These are phyloP conservation scores for Ambrosiella cleistominuta DNA, from an alignment of 2,329 filamentous ascomycete species.

Conservation along the genomic window DNA sequence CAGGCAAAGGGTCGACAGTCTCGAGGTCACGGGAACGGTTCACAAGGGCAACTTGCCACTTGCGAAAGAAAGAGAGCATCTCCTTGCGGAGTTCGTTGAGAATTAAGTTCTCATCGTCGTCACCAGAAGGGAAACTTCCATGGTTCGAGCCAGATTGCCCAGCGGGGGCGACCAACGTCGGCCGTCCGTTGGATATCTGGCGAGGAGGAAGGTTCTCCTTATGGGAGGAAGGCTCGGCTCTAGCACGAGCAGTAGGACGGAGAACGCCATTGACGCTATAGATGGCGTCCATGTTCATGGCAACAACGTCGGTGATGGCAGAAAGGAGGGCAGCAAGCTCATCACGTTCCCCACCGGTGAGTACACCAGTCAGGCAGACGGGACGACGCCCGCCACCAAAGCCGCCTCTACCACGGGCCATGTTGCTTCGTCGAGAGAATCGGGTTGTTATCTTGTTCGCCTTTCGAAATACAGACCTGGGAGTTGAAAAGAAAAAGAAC, in stretches of 20 bases:
- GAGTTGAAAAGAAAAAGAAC: neutral
- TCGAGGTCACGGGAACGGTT: slow-evolving; percentile 50
- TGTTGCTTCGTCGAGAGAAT: slow-evolving; percentile 14
- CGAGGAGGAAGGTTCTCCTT: slow-evolving; percentile 11
- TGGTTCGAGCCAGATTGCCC: neutral
- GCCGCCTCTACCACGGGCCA: slow-evolving; percentile 23
- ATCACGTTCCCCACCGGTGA: slow-evolving; percentile 30
- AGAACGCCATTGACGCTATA: slow-evolving; percentile 23
- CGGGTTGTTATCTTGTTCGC: slow-evolving; percentile 1
- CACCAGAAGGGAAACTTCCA: slow-evolving; percentile 13
- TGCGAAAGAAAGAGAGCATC: slow-evolving; percentile 53
- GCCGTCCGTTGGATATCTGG: neutral
- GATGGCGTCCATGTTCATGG: slow-evolving; percentile 31
- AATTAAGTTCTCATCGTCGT: slow-evolving; percentile 23
- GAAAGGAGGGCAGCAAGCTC: slow-evolving; percentile 35
- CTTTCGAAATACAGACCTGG: neutral
- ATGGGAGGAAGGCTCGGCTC: neutral
- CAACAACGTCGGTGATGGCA: slow-evolving; percentile 37
- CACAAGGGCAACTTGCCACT: slow-evolving; percentile 60
- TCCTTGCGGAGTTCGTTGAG: slow-evolving; percentile 52
- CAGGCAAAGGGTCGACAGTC: slow-evolving; percentile 1
- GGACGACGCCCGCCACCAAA: slow-evolving; percentile 25
- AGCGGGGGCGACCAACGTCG: neutral
- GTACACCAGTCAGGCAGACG: slow-evolving; percentile 32
- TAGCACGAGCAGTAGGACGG: neutral